Base-by-base conservation (phyloP, 2,329 filamentous ascomycete species). In the Cladosporium phlei region DNA sequence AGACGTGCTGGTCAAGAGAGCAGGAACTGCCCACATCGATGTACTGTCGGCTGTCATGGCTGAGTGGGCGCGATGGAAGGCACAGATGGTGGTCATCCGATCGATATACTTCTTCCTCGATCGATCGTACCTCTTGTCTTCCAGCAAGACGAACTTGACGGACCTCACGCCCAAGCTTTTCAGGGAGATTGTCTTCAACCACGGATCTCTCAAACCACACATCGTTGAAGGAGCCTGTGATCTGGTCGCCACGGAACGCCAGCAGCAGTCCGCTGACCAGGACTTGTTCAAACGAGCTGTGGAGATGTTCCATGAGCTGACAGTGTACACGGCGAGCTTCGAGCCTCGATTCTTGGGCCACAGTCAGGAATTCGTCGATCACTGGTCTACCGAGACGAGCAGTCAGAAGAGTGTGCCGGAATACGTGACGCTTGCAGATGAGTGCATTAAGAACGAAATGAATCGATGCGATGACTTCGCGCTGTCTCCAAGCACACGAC, bases 61-160 rank as follows among this genome's bases (percentile, higher is more conserved):
- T 33, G 75, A 76, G 43, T 98, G 93, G 91, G 74, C 76, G 47
- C 73, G 72, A 17, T 98, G 91, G 90, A 85, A 83, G 57, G 71
- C 76, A 30, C 85, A 93, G 66, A 74, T 88, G 69, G 85, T 87
- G 54, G 82, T 83, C 11, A 79, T 98, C 43, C 81, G 89, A 38
- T 91, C 86, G 53, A 85, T 94, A 29, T 97, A 96, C 68, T 95
- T 89, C 69, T 98, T 90, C 61, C 77, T 98, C 54, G 91, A 98
- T 64, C 83, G 93, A 52, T 87, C 89, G 2, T 96, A 89, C 61
- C 75, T 98, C 6, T 73, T 95, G 2, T 83, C 85, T 48, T 82
- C 83, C 35, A 82, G 83, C 55, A 80, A 84, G 17, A 75, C 77
- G 8, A 85, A 85, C 25, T 80, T 98, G 47, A 85, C 90, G 59